phyloP scores from a whole-genome alignment of 192 early-diverging fungal species.

The Coemansia sp. region DNA sequence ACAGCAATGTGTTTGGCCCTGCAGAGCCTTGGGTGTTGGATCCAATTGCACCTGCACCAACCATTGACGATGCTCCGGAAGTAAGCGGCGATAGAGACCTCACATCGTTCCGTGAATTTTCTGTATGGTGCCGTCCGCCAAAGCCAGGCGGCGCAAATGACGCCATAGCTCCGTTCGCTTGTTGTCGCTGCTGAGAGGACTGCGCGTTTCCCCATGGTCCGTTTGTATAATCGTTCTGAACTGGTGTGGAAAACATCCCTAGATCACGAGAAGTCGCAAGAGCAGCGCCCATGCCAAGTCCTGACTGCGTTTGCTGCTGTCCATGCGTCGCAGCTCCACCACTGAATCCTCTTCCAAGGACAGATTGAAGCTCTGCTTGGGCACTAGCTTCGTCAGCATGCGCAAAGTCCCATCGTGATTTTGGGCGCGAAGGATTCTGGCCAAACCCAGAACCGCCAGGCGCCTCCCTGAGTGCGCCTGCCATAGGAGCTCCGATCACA shows the following conservation, averaged over 20 bases:
- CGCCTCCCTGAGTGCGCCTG: slow-evolving; percentile 4
- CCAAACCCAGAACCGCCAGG: slow-evolving; percentile 2
- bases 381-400: slow-evolving; percentile 45
- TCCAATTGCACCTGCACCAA: slow-evolving; percentile 4
- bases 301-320: slow-evolving; percentile 13
- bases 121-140: slow-evolving; percentile 17
- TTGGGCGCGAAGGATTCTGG: slow-evolving; percentile 23
- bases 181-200: slow-evolving; percentile 13
- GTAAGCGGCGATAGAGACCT: slow-evolving; percentile 14
- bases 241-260: slow-evolving; percentile 46
- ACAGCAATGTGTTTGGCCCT: slow-evolving; percentile 29
- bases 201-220: slow-evolving; percentile 22
- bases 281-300: not conserved
- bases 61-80: not conserved
- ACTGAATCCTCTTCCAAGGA: slow-evolving; percentile 30
- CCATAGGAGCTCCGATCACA: slow-evolving; percentile 7
- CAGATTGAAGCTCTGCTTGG: slow-evolving; percentile 51
- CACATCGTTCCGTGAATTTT: slow-evolving; percentile 11
- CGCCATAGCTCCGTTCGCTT: slow-evolving; percentile 7
- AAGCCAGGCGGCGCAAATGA: slow-evolving; percentile 47
- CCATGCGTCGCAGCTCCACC: not conserved
- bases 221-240: slow-evolving; percentile 19
- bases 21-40: not conserved
- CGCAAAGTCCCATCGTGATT: slow-evolving; percentile 45
- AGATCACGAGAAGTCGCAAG: slow-evolving; percentile 47